Percentiles rank a stretch among this genome's conserved stretches.
phyloP scores from a whole-genome alignment of 2,329 filamentous ascomycete genomes.

The Sporothrix globosa region DNA sequence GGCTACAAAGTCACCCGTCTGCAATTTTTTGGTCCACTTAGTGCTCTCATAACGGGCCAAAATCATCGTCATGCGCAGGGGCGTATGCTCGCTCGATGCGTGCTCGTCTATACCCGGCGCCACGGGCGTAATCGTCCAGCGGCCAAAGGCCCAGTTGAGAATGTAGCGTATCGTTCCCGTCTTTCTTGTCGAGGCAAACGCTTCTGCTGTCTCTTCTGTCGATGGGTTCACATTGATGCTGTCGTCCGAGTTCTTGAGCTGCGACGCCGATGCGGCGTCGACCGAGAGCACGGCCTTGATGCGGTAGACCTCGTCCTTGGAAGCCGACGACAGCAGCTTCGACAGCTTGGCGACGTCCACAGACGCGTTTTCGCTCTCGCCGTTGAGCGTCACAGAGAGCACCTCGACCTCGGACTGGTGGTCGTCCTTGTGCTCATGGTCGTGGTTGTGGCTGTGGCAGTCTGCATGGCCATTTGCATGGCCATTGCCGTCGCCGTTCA shows the following conservation, averaged over 20 bases:
- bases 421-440: slow-evolving; percentile 55
- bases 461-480: slow-evolving; percentile 40
- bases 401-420: slow-evolving; percentile 92
- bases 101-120: slow-evolving; percentile 52
- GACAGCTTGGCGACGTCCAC: slow-evolving; percentile 65
- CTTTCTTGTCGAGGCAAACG: background rate
- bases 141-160: slow-evolving; percentile 95
- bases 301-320: slow-evolving; percentile 92
- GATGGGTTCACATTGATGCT: slow-evolving; percentile 40
- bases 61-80: slow-evolving; percentile 74
- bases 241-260: slow-evolving; percentile 55
- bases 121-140: slow-evolving; percentile 83
- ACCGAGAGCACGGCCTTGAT: slow-evolving; percentile 75
- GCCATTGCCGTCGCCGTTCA: slow-evolving; percentile 41
- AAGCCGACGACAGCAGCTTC: slow-evolving; percentile 69
- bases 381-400: slow-evolving; percentile 72
- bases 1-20: slow-evolving; percentile 59
- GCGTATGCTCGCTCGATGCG: slow-evolving; percentile 55
- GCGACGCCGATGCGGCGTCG: slow-evolving; percentile 43
- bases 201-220: background rate
- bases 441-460: slow-evolving; percentile 50
- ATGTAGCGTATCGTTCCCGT: slow-evolving; percentile 67
- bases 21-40: slow-evolving; percentile 76
- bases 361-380: slow-evolving; percentile 41
- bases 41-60: slow-evolving; percentile 72